Percentiles rank a stretch among this genome's conserved stretches.
Conservation (phyloP, 495 filamentous ascomycete genomes). For the Parathielavia hyrcaniae region DNA sequence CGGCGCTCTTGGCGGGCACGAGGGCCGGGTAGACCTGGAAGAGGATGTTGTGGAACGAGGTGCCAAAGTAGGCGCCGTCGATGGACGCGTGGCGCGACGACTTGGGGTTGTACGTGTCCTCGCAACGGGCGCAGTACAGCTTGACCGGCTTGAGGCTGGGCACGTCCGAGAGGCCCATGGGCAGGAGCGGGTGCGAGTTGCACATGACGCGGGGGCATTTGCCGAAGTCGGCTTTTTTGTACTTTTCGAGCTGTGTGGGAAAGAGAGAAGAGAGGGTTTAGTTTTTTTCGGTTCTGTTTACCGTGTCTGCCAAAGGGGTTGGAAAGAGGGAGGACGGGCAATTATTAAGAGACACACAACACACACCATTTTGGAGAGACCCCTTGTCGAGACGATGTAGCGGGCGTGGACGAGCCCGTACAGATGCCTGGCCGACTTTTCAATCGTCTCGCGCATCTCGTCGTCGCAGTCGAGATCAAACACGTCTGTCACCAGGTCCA, state of each 20-base stretch:
- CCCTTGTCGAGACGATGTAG: conserved; percentile 94
- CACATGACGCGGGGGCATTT: conserved; percentile 97
- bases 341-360: background rate
- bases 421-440: conserved; percentile 92
- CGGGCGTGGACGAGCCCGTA: conserved; percentile 95
- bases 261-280: conserved; percentile 12
- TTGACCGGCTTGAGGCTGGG: conserved; percentile 82
- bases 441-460: conserved; percentile 94
- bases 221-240: conserved; percentile 95
- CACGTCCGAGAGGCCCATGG: conserved; percentile 85
- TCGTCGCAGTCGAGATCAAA: conserved; percentile 99
- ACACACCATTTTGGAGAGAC: conserved; percentile 88
- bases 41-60: conserved; percentile 96
- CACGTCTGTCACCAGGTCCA: conserved; percentile 98
- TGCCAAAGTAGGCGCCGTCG: conserved; percentile 96
- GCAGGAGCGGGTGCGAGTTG: conserved; percentile 81
- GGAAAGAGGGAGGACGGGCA: background rate
- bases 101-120: conserved; percentile 98
- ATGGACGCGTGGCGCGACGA: conserved; percentile 91
- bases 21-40: conserved; percentile 96
- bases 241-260: conserved; percentile 80
- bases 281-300: background rate
- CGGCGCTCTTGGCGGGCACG: conserved; percentile 74
- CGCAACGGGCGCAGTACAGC: conserved; percentile 92
- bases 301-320: background rate